A percentile compares a stretch with the other conserved stretches of the same genome.
Evolutionary conservation across 1,139 yeast genomes (phyloP).

Genomic region (Pichia sp.): DNA sequence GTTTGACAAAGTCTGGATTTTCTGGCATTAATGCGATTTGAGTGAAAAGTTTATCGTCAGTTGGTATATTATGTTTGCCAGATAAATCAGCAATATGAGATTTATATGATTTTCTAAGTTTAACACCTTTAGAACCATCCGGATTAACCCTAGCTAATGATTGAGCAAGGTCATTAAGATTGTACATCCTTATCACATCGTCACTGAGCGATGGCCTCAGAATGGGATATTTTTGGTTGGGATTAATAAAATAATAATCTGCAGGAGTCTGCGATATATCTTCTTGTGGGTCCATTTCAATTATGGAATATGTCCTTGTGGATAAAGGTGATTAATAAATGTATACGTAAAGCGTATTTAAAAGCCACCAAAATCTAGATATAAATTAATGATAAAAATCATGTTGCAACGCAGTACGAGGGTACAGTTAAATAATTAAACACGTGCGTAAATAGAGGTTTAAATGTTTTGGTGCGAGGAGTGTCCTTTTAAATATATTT

Average conservation of each 20-base stretch:
- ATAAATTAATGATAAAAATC: too few relatives aligned
- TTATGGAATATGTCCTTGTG: not conserved
- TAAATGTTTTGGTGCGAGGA: too few relatives aligned
- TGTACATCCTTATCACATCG: conserved; percentile 65
- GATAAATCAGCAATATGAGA: conserved; percentile 84
- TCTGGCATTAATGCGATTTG: conserved; percentile 42
- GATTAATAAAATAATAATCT: conserved; percentile 39
- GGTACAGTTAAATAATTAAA: too few relatives aligned
- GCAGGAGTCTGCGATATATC: not conserved
- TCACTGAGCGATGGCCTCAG: conserved; percentile 66
- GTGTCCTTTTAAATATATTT: too few relatives aligned
- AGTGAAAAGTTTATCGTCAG: conserved; percentile 43
- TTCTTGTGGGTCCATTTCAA: not conserved
- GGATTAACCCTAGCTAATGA: conserved; percentile 85
- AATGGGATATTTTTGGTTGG: conserved; percentile 35
- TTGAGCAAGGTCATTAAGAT: conserved; percentile 59
- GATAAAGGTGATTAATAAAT: too few relatives aligned
- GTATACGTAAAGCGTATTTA: too few relatives aligned
- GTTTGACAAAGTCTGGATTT: conserved; percentile 29
- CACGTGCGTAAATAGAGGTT: too few relatives aligned
- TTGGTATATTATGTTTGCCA: conserved; percentile 66
- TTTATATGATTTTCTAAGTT: conserved; percentile 87
- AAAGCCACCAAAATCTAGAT: too few relatives aligned
- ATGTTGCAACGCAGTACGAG: too few relatives aligned
- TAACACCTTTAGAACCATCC: conserved; percentile 85